A percentile compares a stretch with the other conserved stretches of the same genome.
These are phyloP conservation scores for Leccinum pseudoinsigne DNA, from an alignment of 1,284 basidiomycete species.

Conservation along the genomic window DNA sequence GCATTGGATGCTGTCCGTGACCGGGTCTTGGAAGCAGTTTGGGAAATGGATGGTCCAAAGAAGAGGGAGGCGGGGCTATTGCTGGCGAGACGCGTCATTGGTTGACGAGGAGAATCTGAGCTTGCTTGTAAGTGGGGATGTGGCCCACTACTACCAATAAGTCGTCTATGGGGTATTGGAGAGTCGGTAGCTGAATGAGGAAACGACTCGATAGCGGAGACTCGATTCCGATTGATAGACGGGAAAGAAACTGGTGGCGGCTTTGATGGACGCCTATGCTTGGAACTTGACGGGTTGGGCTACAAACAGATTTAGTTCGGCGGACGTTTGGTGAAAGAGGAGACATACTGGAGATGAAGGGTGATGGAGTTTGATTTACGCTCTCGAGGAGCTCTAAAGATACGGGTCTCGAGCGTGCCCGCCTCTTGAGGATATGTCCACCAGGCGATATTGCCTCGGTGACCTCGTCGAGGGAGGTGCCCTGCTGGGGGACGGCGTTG, in stretches of 20 bases:
- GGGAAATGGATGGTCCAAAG: conserved; percentile 65
- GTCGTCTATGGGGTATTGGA: conserved; percentile 49
- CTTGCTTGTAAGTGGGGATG: conserved; percentile 20
- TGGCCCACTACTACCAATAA: conserved; percentile 36
- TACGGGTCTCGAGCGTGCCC: conserved; percentile 65
- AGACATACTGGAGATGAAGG: conserved; percentile 43
- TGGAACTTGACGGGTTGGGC: conserved; percentile 21
- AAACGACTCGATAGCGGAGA: conserved; percentile 4
- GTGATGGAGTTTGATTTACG: conserved; percentile 41
- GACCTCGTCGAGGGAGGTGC: conserved; percentile 48
- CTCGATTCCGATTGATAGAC: conserved; percentile 28
- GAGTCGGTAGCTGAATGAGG: conserved; percentile 40
- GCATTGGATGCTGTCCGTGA: conserved; percentile 27
- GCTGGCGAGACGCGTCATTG: conserved; percentile 40
- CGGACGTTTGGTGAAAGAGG: conserved; percentile 4
- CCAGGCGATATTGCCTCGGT: conserved; percentile 70
- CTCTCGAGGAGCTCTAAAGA: conserved; percentile 63
- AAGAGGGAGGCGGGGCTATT: conserved; percentile 67
- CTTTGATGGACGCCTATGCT: conserved; percentile 15
- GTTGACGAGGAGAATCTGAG: conserved; percentile 27
- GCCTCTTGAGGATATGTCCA: conserved; percentile 69
- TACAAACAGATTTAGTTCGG: conserved; percentile 17
- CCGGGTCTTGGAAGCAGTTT: conserved; percentile 22
- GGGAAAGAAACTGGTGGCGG: conserved; percentile 35
- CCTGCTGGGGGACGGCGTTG: conserved; percentile 38